Percentiles rank a stretch among this genome's conserved stretches.
Evolutionary conservation across 108 stramenopile genomes (phyloP).

Genomic region (Chaetoceros tenuissimus): DNA sequence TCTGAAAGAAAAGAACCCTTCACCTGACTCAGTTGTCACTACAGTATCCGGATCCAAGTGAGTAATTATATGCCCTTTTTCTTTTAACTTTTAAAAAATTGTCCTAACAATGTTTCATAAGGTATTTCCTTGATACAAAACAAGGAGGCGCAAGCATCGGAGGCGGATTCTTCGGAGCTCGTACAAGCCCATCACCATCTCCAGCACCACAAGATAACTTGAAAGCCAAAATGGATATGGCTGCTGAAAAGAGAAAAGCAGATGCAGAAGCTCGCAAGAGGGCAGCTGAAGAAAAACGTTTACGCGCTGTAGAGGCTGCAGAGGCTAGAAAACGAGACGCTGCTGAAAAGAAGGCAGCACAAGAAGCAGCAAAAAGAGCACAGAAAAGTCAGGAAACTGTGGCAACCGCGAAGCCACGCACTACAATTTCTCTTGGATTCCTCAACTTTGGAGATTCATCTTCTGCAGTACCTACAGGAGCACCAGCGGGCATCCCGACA

Average conservation of each 20-base stretch:
- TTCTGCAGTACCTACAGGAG: slow-evolving; percentile 16
- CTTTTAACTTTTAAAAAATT: not conserved
- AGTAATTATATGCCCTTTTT: not conserved
- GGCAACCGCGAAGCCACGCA: slow-evolving; percentile 2
- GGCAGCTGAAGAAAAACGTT: not conserved
- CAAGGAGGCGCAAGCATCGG: too few species aligned
- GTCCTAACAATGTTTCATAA: not conserved
- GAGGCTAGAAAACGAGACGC: not conserved
- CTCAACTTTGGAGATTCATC: not conserved
- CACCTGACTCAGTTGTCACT: too few species aligned
- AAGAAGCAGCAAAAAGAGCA: not conserved
- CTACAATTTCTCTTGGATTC: slow-evolving; percentile 4
- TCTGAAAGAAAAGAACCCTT: too few species aligned
- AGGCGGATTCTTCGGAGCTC: too few species aligned
- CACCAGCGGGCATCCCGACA: slow-evolving; percentile 36
- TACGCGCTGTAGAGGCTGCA: not conserved
- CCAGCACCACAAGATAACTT: too few species aligned
- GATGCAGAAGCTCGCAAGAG: not conserved
- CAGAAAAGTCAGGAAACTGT: not conserved
- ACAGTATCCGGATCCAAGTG: slow-evolving; percentile 7
- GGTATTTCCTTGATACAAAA: not conserved
- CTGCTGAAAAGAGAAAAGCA: not conserved
- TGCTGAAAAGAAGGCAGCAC: not conserved
- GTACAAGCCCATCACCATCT: too few species aligned
- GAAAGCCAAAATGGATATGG: too few species aligned